Base-by-base conservation (phyloP, 2,329 filamentous ascomycete genomes). In the Helicocarpus griseus region DNA sequence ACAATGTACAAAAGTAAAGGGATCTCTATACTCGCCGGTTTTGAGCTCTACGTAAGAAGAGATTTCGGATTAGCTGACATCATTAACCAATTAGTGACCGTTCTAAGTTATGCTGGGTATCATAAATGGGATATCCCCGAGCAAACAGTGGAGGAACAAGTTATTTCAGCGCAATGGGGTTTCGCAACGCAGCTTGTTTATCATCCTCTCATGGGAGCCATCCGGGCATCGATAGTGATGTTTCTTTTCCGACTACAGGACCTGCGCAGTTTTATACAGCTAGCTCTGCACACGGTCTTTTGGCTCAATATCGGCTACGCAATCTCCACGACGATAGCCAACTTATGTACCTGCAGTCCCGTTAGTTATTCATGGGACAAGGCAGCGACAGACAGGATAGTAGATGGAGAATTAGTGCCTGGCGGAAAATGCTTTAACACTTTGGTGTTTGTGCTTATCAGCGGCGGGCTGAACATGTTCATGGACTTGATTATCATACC, bases 401-500 rank as follows among this genome's bases (percentile, higher is more conserved):
- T 49, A n/a, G 31, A 39, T 19, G 46, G 46, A 24, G 31, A 49
- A 26, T 36, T 49, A 31, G 22, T 49, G 13, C 46, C 46, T 11
- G 46, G 46, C 6, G 46, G 46, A 21, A 38, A 26, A 22, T 49
- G 46, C 29, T 49, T 49, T 22, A 39, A 39, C 35, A 38, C 14
- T 22, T 33, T 49, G n/a, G 26, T 21, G 5, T 49, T 49, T 22
- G 26, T 49, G 19, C 33, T 49, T 13, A 19, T 33, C 21, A 49
- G 46, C 17, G 38, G 46, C 33, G 46, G 13, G 21, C 35, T 49
- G 35, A 38, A 17, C 21, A 49, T 49, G 7, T 49, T 49, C 17
- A 49, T 49, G 46, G 46, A 49, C 21, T 33, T 49, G 29, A 49
- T 49, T 17, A 49, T 49, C 33, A 49, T 49, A 22, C 46, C 46